phyloP scores from a whole-genome alignment of 371 early-diverging fungal species.

The Actinomortierella ambigua region DNA sequence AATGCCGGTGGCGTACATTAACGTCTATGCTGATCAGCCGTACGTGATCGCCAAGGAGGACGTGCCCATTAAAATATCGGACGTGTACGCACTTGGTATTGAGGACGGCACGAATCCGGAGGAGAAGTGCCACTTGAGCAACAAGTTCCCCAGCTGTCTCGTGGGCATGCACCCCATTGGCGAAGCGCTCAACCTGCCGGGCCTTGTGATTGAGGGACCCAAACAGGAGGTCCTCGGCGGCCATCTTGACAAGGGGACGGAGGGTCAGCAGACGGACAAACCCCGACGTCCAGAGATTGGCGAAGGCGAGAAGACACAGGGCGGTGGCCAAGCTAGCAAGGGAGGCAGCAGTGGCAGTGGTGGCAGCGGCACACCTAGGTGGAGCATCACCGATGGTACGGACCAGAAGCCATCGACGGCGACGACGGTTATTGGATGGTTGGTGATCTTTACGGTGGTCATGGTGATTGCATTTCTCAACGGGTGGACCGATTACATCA shows the following conservation, averaged over 20 bases:
- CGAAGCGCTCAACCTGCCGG: neutral
- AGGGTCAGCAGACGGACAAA: neutral
- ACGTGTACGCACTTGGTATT: neutral
- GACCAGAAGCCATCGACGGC: slow-evolving; percentile 4
- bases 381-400: neutral
- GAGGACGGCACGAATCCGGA: slow-evolving; percentile 10
- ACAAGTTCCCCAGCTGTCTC: slow-evolving; percentile 22
- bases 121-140: neutral
- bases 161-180: slow-evolving; percentile 18
- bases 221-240: slow-evolving; percentile 5
- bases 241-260: neutral
- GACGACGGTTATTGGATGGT: slow-evolving; percentile 44
- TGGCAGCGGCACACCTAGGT: neutral
- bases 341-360: neutral
- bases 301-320: neutral
- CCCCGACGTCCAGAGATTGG: neutral
- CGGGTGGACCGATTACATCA: slow-evolving; percentile 20
- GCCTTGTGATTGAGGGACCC: neutral
- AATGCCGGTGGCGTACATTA: slow-evolving; percentile 20
- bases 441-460: slow-evolving; percentile 18
- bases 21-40: slow-evolving; percentile 17
- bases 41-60: slow-evolving; percentile 33
- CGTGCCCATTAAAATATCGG: slow-evolving; percentile 15
- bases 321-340: neutral
- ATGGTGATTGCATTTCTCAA: slow-evolving; percentile 17